phyloP scores from a whole-genome alignment of 2,329 filamentous ascomycete species.

The Aspergillus fischeri region DNA sequence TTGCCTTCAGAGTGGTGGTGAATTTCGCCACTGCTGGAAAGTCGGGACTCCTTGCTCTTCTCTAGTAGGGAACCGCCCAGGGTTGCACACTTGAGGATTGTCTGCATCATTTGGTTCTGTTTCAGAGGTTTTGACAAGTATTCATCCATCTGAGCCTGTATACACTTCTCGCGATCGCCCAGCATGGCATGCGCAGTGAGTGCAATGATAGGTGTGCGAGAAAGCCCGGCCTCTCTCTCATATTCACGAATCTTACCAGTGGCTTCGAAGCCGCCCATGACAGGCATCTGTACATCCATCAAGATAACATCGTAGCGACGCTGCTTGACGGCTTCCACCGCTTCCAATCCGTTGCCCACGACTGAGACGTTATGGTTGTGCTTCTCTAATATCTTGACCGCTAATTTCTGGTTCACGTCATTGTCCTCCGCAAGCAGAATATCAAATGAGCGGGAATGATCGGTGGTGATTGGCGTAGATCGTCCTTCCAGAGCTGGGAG shows the following conservation, averaged over 20 bases:
- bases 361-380: constrained; percentile 71
- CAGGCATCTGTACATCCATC: constrained; percentile 99
- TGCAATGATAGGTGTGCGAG: constrained; percentile 90
- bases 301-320: constrained; percentile 94
- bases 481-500: constrained; percentile 91
- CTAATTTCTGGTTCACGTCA: constrained; percentile 90
- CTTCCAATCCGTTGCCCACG: constrained; percentile 90
- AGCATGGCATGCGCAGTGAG: constrained; percentile 98
- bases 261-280: constrained; percentile 98
- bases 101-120: constrained; percentile 96
- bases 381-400: constrained; percentile 95
- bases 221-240: constrained; percentile 73
- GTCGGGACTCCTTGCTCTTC: constrained; percentile 41
- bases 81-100: constrained; percentile 93
- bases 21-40: constrained; percentile 38
- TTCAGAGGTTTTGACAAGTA: constrained; percentile 96
- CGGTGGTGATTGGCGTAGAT: constrained; percentile 83
- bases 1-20: constrained; percentile 34
- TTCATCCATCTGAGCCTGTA: constrained; percentile 98
- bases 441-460: constrained; percentile 93
- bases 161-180: constrained; percentile 95
- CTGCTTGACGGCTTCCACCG: constrained; percentile 84
- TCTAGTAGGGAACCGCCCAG: constrained; percentile 56
- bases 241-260: constrained; percentile 96
- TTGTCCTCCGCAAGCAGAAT: constrained; percentile 96